phyloP scores from a whole-genome alignment of 202 grass and related monocot genomes.

The Alloteropsis angusta region DNA sequence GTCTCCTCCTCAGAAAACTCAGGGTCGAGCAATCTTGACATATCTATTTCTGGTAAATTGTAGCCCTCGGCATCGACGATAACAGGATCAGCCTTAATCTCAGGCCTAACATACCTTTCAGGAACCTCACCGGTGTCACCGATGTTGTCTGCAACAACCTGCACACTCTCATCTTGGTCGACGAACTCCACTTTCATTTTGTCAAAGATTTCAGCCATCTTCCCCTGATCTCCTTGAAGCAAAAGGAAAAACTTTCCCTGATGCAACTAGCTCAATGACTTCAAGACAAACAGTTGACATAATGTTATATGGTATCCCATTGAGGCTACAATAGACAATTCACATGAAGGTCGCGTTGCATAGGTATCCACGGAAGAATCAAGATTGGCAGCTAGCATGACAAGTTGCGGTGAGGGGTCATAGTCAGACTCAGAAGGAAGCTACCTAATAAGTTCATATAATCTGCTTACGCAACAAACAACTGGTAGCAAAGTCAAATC shows the following conservation, averaged over 20 bases:
- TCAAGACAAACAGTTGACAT: not conserved
- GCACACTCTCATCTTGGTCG: slow-evolving; percentile 39
- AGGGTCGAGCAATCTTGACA: slow-evolving; percentile 33
- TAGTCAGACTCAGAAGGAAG: not conserved
- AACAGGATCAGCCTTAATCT: slow-evolving; percentile 18
- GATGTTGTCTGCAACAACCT: slow-evolving; percentile 28
- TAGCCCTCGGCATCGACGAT: not conserved
- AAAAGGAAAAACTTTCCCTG: not conserved
- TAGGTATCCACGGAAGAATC: not conserved
- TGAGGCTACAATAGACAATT: not conserved
- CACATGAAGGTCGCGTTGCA: not conserved
- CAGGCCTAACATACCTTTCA: slow-evolving; percentile 32
- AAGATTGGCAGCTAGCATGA: not conserved
- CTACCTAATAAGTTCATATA: not conserved
- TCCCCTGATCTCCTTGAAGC: not conserved
- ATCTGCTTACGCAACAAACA: not conserved
- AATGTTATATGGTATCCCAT: not conserved
- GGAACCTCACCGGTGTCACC: slow-evolving; percentile 13
- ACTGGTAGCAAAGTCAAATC: not conserved
- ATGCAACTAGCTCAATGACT: not conserved
- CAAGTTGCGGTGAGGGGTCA: not conserved
- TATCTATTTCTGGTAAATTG: slow-evolving; percentile 37
- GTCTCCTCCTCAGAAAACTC: slow-evolving; percentile 32
- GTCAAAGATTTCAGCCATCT: slow-evolving; percentile 10
- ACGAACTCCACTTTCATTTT: slow-evolving; percentile 18